Percentiles rank a stretch among this genome's conserved stretches.
Conservation (phyloP, 768 basidiomycete genomes). For the Tylopilus rubrobrunneus region DNA sequence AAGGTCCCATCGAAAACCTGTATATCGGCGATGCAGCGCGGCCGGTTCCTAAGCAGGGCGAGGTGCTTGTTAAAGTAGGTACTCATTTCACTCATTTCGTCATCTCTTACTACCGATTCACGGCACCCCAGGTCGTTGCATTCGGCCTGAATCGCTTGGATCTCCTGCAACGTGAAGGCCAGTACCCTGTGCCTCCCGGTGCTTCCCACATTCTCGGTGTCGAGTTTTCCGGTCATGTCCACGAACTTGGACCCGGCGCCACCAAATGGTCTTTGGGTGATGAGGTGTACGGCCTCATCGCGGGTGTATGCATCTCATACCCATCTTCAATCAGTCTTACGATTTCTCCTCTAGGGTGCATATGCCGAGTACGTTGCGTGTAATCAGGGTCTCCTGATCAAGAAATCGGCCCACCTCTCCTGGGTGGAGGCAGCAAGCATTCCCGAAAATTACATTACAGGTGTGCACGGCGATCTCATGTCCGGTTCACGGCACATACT, state of each 20-base stretch:
- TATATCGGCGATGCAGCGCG: constrained; percentile 69
- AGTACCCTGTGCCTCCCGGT: constrained; percentile 77
- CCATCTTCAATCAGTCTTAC: not conserved
- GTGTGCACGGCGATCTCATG: constrained; percentile 35
- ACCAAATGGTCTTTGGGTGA: constrained; percentile 58
- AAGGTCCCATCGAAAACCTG: constrained; percentile 73
- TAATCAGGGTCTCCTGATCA: constrained; percentile 60
- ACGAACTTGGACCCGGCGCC: constrained; percentile 48
- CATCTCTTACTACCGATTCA: not conserved
- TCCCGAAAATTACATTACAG: constrained; percentile 87
- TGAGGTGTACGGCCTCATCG: constrained; percentile 75
- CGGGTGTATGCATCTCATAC: constrained; percentile 56
- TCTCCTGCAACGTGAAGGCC: constrained; percentile 62
- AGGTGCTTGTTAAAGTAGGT: constrained; percentile 79
- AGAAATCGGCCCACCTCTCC: constrained; percentile 69
- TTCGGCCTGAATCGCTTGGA: constrained; percentile 94
- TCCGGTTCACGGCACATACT: constrained; percentile 2
- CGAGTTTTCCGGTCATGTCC: constrained; percentile 75
- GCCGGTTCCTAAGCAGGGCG: constrained; percentile 50
- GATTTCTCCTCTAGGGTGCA: constrained; percentile 56
- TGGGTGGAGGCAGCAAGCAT: constrained; percentile 87
- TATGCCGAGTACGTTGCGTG: constrained; percentile 85
- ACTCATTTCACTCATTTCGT: not conserved
- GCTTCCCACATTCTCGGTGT: constrained; percentile 76
- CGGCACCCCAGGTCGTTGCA: constrained; percentile 54